Conservation (phyloP, 495 filamentous ascomycete species). For the Xylaria nigripes region DNA sequence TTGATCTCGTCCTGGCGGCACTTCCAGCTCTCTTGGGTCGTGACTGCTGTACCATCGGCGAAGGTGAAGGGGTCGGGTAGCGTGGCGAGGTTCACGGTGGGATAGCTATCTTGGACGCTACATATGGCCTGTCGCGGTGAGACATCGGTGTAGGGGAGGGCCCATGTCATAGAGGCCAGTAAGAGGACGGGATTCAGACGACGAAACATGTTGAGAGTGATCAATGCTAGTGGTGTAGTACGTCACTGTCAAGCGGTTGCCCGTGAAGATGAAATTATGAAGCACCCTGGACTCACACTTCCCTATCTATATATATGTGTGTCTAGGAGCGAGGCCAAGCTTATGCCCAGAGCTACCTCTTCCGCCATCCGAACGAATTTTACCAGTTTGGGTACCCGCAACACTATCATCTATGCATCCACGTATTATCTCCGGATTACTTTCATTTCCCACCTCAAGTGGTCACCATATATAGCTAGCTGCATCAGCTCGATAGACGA, state of each 20-base stretch:
- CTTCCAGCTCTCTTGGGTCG: slow-evolving; percentile 39
- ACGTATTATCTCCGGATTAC: background rate
- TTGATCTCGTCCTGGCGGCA: slow-evolving; percentile 45
- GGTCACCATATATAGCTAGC: background rate
- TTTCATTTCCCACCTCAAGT: background rate
- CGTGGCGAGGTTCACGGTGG: slow-evolving; percentile 27
- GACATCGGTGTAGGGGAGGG: slow-evolving; percentile 35
- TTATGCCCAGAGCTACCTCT: background rate
- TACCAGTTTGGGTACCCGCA: background rate
- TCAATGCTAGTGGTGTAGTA: slow-evolving; percentile 1
- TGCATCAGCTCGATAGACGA: background rate
- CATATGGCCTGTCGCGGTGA: slow-evolving; percentile 37
- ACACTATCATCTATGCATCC: background rate
- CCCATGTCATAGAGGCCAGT: slow-evolving; percentile 32
- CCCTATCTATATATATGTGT: slow-evolving; percentile 4
- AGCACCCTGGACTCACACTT: background rate
- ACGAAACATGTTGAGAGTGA: slow-evolving; percentile 32
- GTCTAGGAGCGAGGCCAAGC: background rate
- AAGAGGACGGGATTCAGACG: slow-evolving; percentile 32
- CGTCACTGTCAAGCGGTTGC: background rate
- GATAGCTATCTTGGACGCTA: slow-evolving; percentile 20
- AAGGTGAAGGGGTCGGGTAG: slow-evolving; percentile 48
- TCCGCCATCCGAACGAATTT: slow-evolving; percentile 5
- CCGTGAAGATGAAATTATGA: background rate
- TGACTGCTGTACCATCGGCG: slow-evolving; percentile 35